Evolutionary conservation across 495 filamentous ascomycete species (phyloP).

Genomic region (Penicillium daleae): DNA sequence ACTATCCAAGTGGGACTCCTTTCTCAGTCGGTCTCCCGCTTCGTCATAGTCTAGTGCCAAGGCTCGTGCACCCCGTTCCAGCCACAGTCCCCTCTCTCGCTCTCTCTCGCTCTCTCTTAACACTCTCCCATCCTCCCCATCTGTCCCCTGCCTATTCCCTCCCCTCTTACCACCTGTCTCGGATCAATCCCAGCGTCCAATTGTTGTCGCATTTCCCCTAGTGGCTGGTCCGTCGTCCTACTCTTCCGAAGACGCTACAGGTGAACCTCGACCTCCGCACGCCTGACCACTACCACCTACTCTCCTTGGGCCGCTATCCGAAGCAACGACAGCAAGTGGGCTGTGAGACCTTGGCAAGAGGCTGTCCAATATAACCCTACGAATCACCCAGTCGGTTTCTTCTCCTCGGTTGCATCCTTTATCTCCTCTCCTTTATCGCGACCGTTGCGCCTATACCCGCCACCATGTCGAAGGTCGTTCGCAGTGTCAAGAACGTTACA

Average conservation of each 20-base stretch:
- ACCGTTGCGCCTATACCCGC: constrained; percentile 24
- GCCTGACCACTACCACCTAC: constrained; percentile 13
- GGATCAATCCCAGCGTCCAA: background rate
- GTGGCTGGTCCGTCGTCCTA: constrained; percentile 14
- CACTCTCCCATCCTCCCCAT: constrained; percentile 10
- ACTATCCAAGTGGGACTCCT: background rate
- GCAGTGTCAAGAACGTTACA: constrained; percentile 99
- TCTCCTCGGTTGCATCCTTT: constrained; percentile 11
- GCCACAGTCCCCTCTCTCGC: constrained; percentile 35
- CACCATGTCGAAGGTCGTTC: constrained; percentile 94
- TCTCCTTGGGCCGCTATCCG: constrained; percentile 27
- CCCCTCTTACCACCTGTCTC: constrained; percentile 8
- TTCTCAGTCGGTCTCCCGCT: constrained; percentile 18
- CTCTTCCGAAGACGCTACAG: constrained; percentile 4
- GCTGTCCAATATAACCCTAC: constrained; percentile 16
- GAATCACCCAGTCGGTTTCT: constrained; percentile 18
- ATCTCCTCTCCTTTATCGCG: constrained; percentile 9
- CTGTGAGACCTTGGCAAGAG: constrained; percentile 32
- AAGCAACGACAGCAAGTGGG: constrained; percentile 22
- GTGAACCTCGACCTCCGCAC: constrained; percentile 13
- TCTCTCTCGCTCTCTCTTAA: constrained; percentile 26
- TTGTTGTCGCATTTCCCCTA: constrained; percentile 6
- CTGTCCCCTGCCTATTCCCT: background rate
- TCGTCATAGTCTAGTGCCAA: constrained; percentile 37
- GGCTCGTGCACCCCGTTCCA: constrained; percentile 33